Evolutionary conservation across 2,329 filamentous ascomycete species (phyloP).

Genomic region (Botrytis squamosa): DNA sequence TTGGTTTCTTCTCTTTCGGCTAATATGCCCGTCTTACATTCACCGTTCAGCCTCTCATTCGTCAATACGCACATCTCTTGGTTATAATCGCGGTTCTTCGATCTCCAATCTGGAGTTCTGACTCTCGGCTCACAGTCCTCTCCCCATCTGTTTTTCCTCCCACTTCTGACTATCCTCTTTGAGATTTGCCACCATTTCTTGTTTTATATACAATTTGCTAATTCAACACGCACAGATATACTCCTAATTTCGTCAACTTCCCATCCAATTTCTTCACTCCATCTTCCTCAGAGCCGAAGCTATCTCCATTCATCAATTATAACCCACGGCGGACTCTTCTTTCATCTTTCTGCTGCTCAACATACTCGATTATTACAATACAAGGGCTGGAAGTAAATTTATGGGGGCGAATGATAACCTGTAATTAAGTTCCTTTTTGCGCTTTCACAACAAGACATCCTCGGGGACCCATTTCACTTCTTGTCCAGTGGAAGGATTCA

Average conservation of each 20-base stretch:
- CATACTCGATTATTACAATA: neutral
- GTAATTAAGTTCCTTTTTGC: neutral
- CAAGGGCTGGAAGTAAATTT: neutral
- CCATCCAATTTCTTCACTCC: neutral
- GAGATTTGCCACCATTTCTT: neutral
- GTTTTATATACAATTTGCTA: neutral
- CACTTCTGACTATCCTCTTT: neutral
- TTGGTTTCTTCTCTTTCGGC: neutral
- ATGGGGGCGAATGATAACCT: neutral
- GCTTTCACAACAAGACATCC: neutral
- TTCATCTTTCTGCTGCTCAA: neutral
- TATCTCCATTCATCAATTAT: neutral
- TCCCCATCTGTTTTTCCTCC: neutral
- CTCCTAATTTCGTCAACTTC: neutral
- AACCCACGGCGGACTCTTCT: neutral
- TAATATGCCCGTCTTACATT: neutral
- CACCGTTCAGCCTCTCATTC: neutral
- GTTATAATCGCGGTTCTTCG: fast-evolving
- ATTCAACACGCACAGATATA: neutral
- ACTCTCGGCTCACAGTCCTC: neutral
- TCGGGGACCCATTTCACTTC: neutral
- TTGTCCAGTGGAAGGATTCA: neutral
- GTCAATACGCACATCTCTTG: neutral
- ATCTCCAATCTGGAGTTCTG: neutral
- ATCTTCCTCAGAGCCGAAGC: neutral